Evolutionary conservation across 768 basidiomycete genomes (phyloP).

Genomic region (Naematelia encephala): DNA sequence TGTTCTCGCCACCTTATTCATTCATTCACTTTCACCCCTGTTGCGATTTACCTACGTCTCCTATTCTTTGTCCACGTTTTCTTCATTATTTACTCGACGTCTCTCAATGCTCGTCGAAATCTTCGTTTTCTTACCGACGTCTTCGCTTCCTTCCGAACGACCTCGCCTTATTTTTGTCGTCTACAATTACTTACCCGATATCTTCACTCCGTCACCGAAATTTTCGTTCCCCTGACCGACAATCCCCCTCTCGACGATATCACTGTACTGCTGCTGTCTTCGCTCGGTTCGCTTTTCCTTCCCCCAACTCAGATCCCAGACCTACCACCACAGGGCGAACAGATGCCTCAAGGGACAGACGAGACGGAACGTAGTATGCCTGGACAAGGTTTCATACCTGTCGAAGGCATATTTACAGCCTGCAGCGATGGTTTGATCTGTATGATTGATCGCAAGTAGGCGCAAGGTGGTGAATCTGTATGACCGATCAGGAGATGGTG

Average conservation of each 20-base stretch:
- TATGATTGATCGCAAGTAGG: constrained; percentile 21
- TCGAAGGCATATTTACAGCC: constrained; percentile 44
- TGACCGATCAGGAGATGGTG: too few relatives aligned
- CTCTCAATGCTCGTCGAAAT: too few relatives aligned
- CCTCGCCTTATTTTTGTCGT: too few relatives aligned
- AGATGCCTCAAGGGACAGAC: constrained; percentile 36
- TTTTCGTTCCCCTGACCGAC: too few relatives aligned
- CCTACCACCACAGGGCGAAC: constrained; percentile 26
- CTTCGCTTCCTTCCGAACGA: too few relatives aligned
- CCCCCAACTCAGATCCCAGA: constrained; percentile 42
- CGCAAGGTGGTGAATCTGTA: too few relatives aligned
- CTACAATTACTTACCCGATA: too few relatives aligned
- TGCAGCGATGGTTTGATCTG: constrained; percentile 41
- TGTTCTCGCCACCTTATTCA: neutral
- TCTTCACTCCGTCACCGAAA: too few relatives aligned
- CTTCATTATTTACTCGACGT: neutral
- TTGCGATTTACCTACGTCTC: neutral
- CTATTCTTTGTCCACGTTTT: neutral
- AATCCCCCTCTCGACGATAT: too few relatives aligned
- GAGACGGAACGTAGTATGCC: constrained; percentile 38
- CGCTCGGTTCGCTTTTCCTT: too few relatives aligned
- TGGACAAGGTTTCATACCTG: constrained; percentile 38
- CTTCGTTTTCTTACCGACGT: too few relatives aligned
- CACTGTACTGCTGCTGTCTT: too few relatives aligned
- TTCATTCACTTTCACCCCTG: neutral